Evolutionary conservation across 768 basidiomycete genomes (phyloP).

Genomic region (Amanita fuliginea): DNA sequence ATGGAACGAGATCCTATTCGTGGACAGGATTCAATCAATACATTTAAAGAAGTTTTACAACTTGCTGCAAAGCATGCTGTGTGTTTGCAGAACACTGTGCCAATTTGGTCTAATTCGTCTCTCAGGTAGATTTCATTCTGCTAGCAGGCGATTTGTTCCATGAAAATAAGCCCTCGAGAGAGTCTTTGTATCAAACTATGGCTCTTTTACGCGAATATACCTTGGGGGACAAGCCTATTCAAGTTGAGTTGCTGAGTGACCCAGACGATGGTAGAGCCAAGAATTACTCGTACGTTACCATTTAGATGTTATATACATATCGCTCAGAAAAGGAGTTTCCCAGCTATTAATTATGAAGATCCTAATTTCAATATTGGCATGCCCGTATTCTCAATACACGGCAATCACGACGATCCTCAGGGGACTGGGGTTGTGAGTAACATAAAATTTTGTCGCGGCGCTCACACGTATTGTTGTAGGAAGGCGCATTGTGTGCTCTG

Average conservation of each 20-base stretch:
- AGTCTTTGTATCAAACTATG: conserved; percentile 81
- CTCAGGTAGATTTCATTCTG: conserved; percentile 88
- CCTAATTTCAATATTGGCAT: conserved; percentile 89
- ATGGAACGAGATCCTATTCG: conserved; percentile 90
- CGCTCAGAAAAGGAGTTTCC: conserved; percentile 49
- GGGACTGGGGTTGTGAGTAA: conserved; percentile 75
- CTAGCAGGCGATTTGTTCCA: conserved; percentile 96
- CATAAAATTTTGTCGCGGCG: background rate
- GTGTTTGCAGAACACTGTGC: conserved; percentile 15
- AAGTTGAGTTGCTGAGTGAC: conserved; percentile 86
- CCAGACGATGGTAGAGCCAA: conserved; percentile 82
- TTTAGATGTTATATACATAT: background rate
- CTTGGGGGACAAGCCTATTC: conserved; percentile 78
- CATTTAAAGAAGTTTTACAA: conserved; percentile 89
- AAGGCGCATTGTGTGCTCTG: conserved; percentile 91
- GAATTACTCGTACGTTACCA: conserved; percentile 62
- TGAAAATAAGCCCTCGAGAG: conserved; percentile 90
- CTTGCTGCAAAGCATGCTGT: conserved; percentile 84
- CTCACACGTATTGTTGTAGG: conserved; percentile 21
- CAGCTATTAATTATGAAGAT: conserved; percentile 95
- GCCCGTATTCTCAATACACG: conserved; percentile 99
- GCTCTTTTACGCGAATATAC: conserved; percentile 88
- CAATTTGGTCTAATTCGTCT: conserved; percentile 2
- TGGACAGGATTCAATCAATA: conserved; percentile 91
- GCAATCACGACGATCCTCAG: conserved; percentile 98